Conservation (phyloP, 495 filamentous ascomycete species). For the Hypoxylon fuscum region DNA sequence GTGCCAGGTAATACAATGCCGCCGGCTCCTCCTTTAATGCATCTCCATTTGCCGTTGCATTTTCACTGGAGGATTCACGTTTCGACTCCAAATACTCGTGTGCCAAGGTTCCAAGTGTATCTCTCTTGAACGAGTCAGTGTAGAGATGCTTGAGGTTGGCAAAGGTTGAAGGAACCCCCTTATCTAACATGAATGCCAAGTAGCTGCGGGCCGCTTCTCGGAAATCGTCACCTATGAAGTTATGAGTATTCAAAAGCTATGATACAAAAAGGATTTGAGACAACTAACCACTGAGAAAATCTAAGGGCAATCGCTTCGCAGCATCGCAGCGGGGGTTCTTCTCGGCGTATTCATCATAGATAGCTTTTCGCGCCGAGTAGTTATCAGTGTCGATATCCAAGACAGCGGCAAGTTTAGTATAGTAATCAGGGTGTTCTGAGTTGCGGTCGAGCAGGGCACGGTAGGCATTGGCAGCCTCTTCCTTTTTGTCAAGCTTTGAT, state of each 20-base stretch:
- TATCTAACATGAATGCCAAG: slow-evolving; percentile 85
- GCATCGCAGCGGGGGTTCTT: slow-evolving; percentile 87
- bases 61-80: slow-evolving; percentile 52
- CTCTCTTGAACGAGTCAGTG: slow-evolving; percentile 75
- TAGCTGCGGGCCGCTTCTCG: slow-evolving; percentile 80
- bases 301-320: slow-evolving; percentile 83
- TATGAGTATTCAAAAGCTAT: slow-evolving; percentile 18
- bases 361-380: slow-evolving; percentile 65
- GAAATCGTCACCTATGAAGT: slow-evolving; percentile 75
- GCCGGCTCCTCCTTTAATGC: slow-evolving; percentile 75
- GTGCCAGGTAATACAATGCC: slow-evolving; percentile 89
- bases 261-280: not conserved
- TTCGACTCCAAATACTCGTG: slow-evolving; percentile 75
- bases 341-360: slow-evolving; percentile 84
- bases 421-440: slow-evolving; percentile 86
- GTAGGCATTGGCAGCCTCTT: slow-evolving; percentile 86
- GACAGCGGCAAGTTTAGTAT: slow-evolving; percentile 74
- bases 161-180: slow-evolving; percentile 96
- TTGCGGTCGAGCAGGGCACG: slow-evolving; percentile 84
- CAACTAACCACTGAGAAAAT: slow-evolving; percentile 79
- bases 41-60: slow-evolving; percentile 59
- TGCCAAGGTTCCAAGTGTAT: slow-evolving; percentile 76
- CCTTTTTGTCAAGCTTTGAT: slow-evolving; percentile 75
- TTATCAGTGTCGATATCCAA: slow-evolving; percentile 71
- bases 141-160: slow-evolving; percentile 96